Conservation (phyloP, 495 filamentous ascomycete species). For the Parathielavia appendiculata region DNA sequence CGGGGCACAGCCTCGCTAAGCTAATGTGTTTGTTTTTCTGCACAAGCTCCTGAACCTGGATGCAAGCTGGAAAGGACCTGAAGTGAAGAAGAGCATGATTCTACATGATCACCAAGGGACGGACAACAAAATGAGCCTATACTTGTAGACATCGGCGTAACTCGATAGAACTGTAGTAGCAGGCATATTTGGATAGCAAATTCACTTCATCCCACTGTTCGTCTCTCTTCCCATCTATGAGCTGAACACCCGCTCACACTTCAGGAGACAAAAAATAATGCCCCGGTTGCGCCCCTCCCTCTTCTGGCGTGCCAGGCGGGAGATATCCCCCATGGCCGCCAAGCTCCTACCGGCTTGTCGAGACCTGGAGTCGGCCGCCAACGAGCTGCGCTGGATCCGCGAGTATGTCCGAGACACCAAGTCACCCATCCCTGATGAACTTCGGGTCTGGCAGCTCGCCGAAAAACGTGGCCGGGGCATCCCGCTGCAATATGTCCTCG, state of each 20-base stretch:
- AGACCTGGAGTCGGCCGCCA: conserved; percentile 57
- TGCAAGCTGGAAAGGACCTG: too few relatives aligned
- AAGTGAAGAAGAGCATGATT: too few relatives aligned
- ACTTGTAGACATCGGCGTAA: too few relatives aligned
- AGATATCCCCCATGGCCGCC: conserved; percentile 55
- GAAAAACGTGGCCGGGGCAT: conserved; percentile 54
- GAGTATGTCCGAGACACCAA: conserved; percentile 43
- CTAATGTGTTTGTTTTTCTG: neutral
- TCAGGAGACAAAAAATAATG: conserved; percentile 56
- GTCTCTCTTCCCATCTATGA: neutral
- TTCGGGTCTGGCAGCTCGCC: conserved; percentile 49
- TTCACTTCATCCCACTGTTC: neutral
- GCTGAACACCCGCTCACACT: neutral
- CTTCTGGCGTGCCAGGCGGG: conserved; percentile 51
- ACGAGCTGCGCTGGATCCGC: conserved; percentile 83
- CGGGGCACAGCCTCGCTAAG: neutral
- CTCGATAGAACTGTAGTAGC: too few relatives aligned
- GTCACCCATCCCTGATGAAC: conserved; percentile 13
- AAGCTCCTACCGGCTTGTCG: conserved; percentile 66
- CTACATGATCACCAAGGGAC: too few relatives aligned
- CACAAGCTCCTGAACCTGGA: neutral
- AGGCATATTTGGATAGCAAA: neutral
- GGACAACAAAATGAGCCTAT: too few relatives aligned
- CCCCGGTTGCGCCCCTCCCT: conserved; percentile 63
- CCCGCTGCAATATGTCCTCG: conserved; percentile 87